Evolutionary conservation across 78 protist species (phyloP), one percentile per base, ranked within the genome.

Genomic region (Dictyostelium intermedium): DNA sequence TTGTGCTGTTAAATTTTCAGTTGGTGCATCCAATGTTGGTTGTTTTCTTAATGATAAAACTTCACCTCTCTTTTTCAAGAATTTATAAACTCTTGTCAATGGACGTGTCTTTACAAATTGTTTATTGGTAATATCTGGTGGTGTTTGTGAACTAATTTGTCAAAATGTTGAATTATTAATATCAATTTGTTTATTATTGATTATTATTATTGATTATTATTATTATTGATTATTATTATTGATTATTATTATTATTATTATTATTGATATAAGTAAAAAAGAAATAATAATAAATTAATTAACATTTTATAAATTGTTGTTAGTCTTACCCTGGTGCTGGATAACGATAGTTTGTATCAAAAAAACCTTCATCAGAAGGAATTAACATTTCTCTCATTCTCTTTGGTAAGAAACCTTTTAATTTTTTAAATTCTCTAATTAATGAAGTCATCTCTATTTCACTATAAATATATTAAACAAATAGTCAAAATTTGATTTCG

Each of bases 271-370:
- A 23, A 35, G 34, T 45, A 45, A 45, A 45, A 25, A n/a, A n/a
- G n/a, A n/a, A n/a, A n/a, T n/a, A n/a, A n/a, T n/a, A n/a, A n/a
- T n/a, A n/a, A n/a, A n/a, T n/a, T n/a, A n/a, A n/a, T n/a, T n/a
- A n/a, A n/a, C n/a, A n/a, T n/a, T n/a, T n/a, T n/a, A n/a, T n/a
- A n/a, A n/a, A n/a, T n/a, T n/a, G n/a, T n/a, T n/a, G n/a, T n/a
- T n/a, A n/a, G n/a, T 7, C 94, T 32, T 89, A 89, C 94, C 94
- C 94, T 80, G 94, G 94, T 45, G 94, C 86, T 81, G 94, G 94
- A 37, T 34, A 89, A 89, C 94, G 94, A 41, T 80, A 89, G 13
- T 16, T 61, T 32, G 87, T 32, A 35, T 66, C 87, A 23, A 89
- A 89, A n/a, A 63, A 89, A 18, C 47, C 87, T 18, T 77, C 87